phyloP scores from a whole-genome alignment of 305 asterid species.

The Fraxinus platypoda region DNA sequence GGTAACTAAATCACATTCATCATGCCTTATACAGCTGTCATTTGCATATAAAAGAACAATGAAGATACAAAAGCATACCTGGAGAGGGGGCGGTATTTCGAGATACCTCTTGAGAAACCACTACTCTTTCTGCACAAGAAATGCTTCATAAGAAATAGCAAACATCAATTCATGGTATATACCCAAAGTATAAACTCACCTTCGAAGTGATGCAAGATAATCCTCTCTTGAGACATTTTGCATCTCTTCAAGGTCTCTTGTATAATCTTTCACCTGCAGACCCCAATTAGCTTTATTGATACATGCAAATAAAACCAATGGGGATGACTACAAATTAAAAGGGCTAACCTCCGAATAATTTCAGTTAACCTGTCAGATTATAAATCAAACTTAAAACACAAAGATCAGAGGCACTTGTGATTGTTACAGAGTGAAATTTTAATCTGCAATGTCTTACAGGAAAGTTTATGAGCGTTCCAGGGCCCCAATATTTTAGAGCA shows the following conservation, averaged over 20 bases:
- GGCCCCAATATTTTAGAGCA: constrained; percentile 97
- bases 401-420: background rate
- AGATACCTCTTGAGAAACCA: constrained; percentile 88
- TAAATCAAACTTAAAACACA: background rate
- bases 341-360: background rate
- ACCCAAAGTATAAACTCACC: constrained; percentile 38
- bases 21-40: background rate
- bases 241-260: constrained; percentile 98
- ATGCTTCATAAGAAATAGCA: constrained; percentile 28
- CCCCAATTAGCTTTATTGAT: constrained; percentile 10
- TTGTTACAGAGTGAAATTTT: background rate
- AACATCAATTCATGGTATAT: constrained; percentile 3
- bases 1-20: constrained; percentile 1
- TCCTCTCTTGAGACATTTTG: constrained; percentile 92
- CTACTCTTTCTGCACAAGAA: constrained; percentile 84
- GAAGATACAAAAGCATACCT: constrained; percentile 46
- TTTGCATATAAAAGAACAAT: background rate
- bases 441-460: constrained; percentile 58
- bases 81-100: constrained; percentile 90
- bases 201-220: constrained; percentile 92
- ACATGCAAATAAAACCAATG: constrained; percentile 14
- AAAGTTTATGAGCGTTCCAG: constrained; percentile 95
- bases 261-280: constrained; percentile 81
- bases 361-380: background rate
- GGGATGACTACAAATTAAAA: background rate